Conservation (phyloP, 371 early-diverging fungal genomes). For the Cokeromyces recurvatus region DNA sequence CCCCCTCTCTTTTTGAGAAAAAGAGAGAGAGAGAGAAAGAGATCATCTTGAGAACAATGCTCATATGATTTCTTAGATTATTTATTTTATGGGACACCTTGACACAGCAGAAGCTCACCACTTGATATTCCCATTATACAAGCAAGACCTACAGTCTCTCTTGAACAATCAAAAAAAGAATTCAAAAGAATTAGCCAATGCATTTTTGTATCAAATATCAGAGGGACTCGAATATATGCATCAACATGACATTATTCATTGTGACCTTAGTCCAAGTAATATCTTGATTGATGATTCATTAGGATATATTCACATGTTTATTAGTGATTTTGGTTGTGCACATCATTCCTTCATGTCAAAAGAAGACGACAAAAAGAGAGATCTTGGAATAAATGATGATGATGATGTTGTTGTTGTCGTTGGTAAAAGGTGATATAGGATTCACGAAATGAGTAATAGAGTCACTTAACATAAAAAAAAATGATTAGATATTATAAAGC, state of each 20-base stretch:
- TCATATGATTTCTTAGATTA: constrained; percentile 15
- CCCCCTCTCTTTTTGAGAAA: not conserved
- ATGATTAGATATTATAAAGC: constrained; percentile 43
- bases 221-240: constrained; percentile 60
- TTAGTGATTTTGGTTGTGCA: constrained; percentile 85
- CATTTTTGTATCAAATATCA: constrained; percentile 41
- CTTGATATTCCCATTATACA: constrained; percentile 31
- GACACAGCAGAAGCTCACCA: constrained; percentile 10
- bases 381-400: not conserved
- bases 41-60: not conserved
- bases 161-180: not conserved
- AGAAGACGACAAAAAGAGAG: no score
- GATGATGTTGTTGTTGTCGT: constrained; percentile 21
- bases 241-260: constrained; percentile 60
- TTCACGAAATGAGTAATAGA: no score
- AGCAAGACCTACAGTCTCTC: constrained; percentile 11
- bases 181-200: constrained; percentile 13
- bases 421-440: constrained; percentile 39
- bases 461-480: no score
- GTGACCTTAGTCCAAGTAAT: constrained; percentile 75
- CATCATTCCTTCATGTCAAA: no score
- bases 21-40: no score
- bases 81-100: constrained; percentile 21
- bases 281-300: constrained; percentile 45
- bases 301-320: constrained; percentile 51